A percentile compares a stretch with the other conserved stretches of the same genome.
Evolutionary conservation across 2,329 filamentous ascomycete genomes (phyloP).

Genomic region (Shiraia sp.): DNA sequence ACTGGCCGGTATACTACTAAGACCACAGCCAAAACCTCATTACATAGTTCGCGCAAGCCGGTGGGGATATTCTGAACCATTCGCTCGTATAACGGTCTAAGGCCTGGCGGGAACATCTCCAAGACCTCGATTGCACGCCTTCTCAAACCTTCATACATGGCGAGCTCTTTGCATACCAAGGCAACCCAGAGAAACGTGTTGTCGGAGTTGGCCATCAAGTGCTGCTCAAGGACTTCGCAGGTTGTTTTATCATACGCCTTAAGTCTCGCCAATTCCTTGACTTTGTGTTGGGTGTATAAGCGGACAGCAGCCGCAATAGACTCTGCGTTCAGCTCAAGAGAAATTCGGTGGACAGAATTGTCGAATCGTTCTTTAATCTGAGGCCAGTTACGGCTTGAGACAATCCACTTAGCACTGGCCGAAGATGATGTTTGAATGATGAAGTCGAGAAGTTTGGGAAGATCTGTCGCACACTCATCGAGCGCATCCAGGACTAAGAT

Average conservation of each 20-base stretch:
- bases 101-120: constrained; percentile 38
- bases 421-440: too few relatives aligned
- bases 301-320: constrained; percentile 41
- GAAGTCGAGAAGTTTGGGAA: constrained; percentile 5
- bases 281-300: constrained; percentile 45
- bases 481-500: constrained; percentile 19
- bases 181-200: constrained; percentile 39
- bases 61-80: constrained; percentile 46
- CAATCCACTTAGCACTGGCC: constrained; percentile 21
- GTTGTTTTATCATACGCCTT: constrained; percentile 41
- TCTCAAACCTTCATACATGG: constrained; percentile 9
- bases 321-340: constrained; percentile 42
- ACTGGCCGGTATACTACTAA: constrained; percentile 45
- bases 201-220: constrained; percentile 40
- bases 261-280: constrained; percentile 28
- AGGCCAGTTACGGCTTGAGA: constrained; percentile 19
- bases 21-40: constrained; percentile 40
- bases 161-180: constrained; percentile 42
- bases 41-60: constrained; percentile 37
- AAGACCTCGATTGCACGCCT: constrained; percentile 21
- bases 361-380: constrained; percentile 42
- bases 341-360: constrained; percentile 22
- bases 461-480: constrained; percentile 11
- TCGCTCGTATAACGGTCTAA: constrained; percentile 44
- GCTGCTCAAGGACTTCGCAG: constrained; percentile 26